phyloP scores from a whole-genome alignment of 202 grass and related monocot species.

The Alloteropsis angusta region DNA sequence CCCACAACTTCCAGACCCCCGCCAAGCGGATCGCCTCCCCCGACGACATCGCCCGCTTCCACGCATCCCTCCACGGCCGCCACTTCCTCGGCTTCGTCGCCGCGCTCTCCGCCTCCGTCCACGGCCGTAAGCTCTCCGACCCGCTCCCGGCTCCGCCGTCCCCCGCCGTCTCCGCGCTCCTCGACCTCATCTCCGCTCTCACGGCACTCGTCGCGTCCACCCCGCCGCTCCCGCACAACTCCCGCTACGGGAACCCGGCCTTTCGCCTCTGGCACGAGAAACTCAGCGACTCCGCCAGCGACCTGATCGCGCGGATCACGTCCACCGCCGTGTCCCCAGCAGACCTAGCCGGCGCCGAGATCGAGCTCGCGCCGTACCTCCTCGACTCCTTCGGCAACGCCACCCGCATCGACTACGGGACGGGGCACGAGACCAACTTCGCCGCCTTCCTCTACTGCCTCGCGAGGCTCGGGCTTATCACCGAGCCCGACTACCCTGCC shows the following conservation, averaged over 20 bases:
- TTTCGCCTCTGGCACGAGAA: constrained; percentile 80
- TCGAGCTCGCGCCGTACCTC: constrained; percentile 75
- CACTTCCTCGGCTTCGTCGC: constrained; percentile 81
- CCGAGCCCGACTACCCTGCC: constrained; percentile 54
- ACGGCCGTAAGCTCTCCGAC: constrained; percentile 69
- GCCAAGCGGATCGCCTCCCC: constrained; percentile 56
- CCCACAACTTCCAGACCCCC: constrained; percentile 51
- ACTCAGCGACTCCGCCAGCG: constrained; percentile 32
- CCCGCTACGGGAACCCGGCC: constrained; percentile 84
- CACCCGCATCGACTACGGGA: constrained; percentile 82
- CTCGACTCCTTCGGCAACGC: constrained; percentile 92
- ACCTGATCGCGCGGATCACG: constrained; percentile 40
- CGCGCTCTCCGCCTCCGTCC: constrained; percentile 65
- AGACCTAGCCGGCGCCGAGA: constrained; percentile 38
- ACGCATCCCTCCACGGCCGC: constrained; percentile 52
- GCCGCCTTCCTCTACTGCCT: constrained; percentile 94
- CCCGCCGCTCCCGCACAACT: constrained; percentile 56
- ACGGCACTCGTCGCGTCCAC: constrained; percentile 47
- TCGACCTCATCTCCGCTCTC: constrained; percentile 50
- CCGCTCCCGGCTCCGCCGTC: constrained; percentile 41
- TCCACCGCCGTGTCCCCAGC: constrained; percentile 24
- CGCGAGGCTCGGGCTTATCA: constrained; percentile 60
- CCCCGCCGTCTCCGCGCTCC: constrained; percentile 38
- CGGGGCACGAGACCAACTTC: constrained; percentile 95
- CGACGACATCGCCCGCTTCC: constrained; percentile 61